Base-by-base conservation (phyloP, 2,329 filamentous ascomycete genomes). In the Fusarium sororula region DNA sequence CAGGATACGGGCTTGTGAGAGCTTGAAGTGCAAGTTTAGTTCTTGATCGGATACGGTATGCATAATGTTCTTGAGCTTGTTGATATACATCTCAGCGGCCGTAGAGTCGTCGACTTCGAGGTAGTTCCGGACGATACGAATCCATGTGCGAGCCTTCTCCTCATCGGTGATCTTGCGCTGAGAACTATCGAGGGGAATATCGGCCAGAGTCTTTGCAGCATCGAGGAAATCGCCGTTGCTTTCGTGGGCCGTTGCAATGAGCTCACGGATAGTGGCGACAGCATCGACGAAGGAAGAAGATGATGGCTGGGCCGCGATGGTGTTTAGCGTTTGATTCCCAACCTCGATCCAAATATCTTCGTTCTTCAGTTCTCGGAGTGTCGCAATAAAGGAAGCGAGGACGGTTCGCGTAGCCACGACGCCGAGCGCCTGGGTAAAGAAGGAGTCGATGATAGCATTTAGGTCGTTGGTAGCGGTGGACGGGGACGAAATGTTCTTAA, bases 51-150 rank as follows among this genome's bases (percentile, higher is more conserved):
- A 84, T 38, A 98, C 91, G 72, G 89, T 91, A 85, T 94, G 91
- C 81, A 98, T 94, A 75, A 98, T 88, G 80, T 96, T 96, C 85
- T 98, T 98, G 82, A 97, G 93, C 83, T 96, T 95, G 87, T 98
- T 98, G 78, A 99, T 88, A 81, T 95, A 97, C 45, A 89, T 90
- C 81, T 97, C 94, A 47, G 96, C 96, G 41, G 90, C 88, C 3
- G 92, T 94, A 14, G 94, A 93, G 84, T 98, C 95, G 81, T 98
- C 96, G 54, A 95, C 94, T 85, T 99, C 96, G 71, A 99, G 90
- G 81, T 96, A 97, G 85, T 97, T 93, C 71, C 96, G 91, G 80
- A 97, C 95, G 80, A 99, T 98, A 68, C 96, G 93, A 76, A 98
- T 93, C 94, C 96, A 98, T 62, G 96, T 90, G 62, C 88, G 87